A percentile compares a stretch with the other conserved stretches of the same genome.
Conservation (phyloP, 2,329 filamentous ascomycete genomes). For the Aspergillus arachidicola region DNA sequence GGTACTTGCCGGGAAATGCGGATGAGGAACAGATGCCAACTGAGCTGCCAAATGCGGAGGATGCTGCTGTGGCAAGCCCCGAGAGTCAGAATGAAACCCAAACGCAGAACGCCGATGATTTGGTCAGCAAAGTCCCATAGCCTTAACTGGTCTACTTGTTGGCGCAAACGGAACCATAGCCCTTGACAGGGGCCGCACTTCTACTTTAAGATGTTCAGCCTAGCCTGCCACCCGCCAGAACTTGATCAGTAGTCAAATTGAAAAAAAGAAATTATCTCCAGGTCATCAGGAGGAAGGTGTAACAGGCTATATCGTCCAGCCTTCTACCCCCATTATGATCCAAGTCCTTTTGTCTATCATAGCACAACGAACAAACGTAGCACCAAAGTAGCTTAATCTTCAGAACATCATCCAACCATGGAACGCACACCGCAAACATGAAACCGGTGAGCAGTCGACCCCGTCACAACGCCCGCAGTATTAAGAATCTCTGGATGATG, state of each 20-base stretch:
- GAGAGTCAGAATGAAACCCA: neutral
- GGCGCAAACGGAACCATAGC: neutral
- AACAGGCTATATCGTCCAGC: neutral
- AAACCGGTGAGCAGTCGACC: conserved; percentile 20
- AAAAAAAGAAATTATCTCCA: neutral
- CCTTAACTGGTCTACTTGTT: neutral
- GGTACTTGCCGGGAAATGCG: neutral
- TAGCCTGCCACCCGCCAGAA: neutral
- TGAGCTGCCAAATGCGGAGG: neutral
- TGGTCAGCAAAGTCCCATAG: neutral
- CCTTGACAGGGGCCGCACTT: too few relatives aligned
- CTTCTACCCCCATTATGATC: neutral
- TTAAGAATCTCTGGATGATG: conserved; percentile 41
- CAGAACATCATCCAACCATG: neutral
- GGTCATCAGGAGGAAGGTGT: neutral
- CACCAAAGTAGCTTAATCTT: neutral
- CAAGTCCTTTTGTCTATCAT: neutral
- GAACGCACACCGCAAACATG: neutral
- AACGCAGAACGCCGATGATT: neutral
- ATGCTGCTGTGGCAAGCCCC: neutral
- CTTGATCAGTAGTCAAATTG: neutral
- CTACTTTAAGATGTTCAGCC: neutral
- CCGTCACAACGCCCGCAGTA: conserved; percentile 43
- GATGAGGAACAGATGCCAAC: neutral
- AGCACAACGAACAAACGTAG: neutral